Conservation (phyloP, 495 filamentous ascomycete genomes). For the Cercophora scortea region DNA sequence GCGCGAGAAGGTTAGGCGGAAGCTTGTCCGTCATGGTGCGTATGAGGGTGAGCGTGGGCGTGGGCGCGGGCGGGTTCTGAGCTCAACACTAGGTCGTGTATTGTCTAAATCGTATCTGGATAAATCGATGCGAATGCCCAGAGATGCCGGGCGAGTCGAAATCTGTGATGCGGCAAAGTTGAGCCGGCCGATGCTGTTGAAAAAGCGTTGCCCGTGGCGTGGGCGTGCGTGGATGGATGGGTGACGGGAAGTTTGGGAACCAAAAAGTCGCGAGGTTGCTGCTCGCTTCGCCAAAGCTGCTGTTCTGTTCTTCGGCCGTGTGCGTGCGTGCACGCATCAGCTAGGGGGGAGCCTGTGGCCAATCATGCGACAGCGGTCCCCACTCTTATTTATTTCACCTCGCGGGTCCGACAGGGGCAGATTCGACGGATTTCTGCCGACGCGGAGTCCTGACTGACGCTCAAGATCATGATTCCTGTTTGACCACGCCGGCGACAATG, state of each 20-base stretch:
- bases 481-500: slow-evolving; percentile 44
- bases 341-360: neutral
- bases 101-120: too few species aligned
- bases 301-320: neutral
- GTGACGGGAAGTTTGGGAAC: too few species aligned
- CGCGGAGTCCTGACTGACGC: neutral
- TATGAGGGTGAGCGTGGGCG: too few species aligned
- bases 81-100: neutral
- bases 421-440: slow-evolving; percentile 8
- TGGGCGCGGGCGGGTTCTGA: neutral
- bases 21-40: slow-evolving; percentile 84
- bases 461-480: slow-evolving; percentile 11
- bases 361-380: neutral
- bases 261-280: neutral
- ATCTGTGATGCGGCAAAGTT: neutral
- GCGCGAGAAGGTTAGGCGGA: slow-evolving; percentile 81
- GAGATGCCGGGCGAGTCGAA: neutral
- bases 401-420: neutral
- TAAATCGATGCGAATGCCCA: too few species aligned
- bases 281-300: neutral
- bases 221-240: neutral
- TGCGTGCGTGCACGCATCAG: neutral
- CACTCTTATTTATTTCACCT: slow-evolving; percentile 6
- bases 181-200: neutral
- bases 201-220: too few species aligned